Evolutionary conservation across 73 alveolate genomes (phyloP).

Genomic region (Blepharisma japonicum): DNA sequence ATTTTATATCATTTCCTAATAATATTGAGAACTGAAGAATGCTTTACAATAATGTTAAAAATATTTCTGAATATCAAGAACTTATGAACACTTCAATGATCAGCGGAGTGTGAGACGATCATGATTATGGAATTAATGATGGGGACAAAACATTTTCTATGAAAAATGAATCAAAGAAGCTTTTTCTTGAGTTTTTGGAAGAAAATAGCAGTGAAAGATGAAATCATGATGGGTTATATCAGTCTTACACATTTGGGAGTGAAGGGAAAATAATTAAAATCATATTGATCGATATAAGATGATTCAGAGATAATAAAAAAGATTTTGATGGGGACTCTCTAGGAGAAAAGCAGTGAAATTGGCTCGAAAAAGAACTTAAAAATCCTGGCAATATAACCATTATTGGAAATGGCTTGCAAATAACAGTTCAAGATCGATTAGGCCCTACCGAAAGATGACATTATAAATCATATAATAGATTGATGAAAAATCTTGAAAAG

Average conservation of each 20-base stretch:
- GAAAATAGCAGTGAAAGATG: neutral
- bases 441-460: slow-evolving; percentile 37
- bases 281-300: slow-evolving; percentile 26
- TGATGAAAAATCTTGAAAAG: neutral
- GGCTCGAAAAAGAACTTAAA: slow-evolving; percentile 21
- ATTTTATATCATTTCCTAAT: neutral
- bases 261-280: neutral
- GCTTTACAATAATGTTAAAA: neutral
- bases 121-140: slow-evolving; percentile 23
- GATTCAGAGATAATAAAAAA: slow-evolving; percentile 12
- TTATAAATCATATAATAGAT: neutral
- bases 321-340: slow-evolving; percentile 18
- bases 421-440: neutral
- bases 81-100: neutral
- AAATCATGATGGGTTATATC: slow-evolving; percentile 16
- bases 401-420: slow-evolving; percentile 27
- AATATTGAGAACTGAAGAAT: neutral
- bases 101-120: slow-evolving; percentile 14
- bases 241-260: neutral
- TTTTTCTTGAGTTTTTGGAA: slow-evolving; percentile 5
- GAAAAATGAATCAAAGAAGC: neutral
- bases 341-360: slow-evolving; percentile 26
- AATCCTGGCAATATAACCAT: neutral
- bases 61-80: neutral
- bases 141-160: neutral